Evolutionary conservation across 208 protist genomes (phyloP).

Genomic region (Trypanosoma lewisi): DNA sequence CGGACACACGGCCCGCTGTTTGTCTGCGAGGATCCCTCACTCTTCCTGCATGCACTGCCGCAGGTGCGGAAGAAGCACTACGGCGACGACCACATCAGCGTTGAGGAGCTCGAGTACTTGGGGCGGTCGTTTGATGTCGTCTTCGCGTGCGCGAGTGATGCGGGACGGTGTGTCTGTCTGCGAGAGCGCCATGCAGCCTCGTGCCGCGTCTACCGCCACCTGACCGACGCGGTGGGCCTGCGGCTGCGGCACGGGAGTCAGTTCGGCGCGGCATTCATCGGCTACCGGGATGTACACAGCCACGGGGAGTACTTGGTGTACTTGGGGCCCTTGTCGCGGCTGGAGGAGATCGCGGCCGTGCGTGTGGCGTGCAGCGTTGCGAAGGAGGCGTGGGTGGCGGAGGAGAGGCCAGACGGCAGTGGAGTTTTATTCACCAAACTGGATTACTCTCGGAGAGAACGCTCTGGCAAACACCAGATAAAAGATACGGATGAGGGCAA

Average conservation of each 20-base stretch:
- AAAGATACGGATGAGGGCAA: constrained; percentile 25
- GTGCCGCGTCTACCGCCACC: constrained; percentile 44
- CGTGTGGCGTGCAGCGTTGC: constrained; percentile 59
- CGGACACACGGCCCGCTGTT: constrained; percentile 19
- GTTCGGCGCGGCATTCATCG: constrained; percentile 70
- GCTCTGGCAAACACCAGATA: constrained; percentile 17
- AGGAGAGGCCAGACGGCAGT: constrained; percentile 8
- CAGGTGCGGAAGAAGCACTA: constrained; percentile 47
- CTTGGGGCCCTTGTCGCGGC: constrained; percentile 37
- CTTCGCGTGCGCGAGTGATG: constrained; percentile 25
- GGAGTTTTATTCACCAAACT: constrained; percentile 7
- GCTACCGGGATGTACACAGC: constrained; percentile 30
- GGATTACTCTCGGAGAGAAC: neutral
- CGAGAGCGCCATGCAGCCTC: constrained; percentile 23
- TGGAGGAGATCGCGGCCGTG: constrained; percentile 35
- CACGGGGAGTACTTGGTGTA: constrained; percentile 66
- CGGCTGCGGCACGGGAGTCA: constrained; percentile 59
- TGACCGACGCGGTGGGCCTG: constrained; percentile 38
- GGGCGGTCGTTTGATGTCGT: constrained; percentile 16
- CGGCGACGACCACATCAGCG: constrained; percentile 33
- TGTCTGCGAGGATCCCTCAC: constrained; percentile 19
- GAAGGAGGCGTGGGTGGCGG: constrained; percentile 37
- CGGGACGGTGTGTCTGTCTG: constrained; percentile 18
- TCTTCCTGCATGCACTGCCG: constrained; percentile 29
- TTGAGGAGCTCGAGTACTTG: constrained; percentile 59